Evolutionary conservation across 345 rosid genomes (phyloP).

Genomic region (Lepidium sativum): DNA sequence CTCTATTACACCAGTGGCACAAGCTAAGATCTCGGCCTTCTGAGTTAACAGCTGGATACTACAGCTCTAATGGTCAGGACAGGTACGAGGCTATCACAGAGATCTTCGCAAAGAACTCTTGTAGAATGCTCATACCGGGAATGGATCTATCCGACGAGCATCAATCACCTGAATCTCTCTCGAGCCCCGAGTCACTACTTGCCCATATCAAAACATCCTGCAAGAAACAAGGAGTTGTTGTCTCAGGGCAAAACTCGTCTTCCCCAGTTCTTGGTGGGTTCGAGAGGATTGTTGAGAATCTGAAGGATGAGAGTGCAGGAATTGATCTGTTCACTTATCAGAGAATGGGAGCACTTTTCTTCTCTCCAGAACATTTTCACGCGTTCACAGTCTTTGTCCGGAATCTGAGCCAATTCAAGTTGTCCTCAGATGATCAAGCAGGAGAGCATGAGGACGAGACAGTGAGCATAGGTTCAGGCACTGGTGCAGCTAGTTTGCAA

Average conservation of each 20-base stretch:
- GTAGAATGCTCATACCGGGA: conserved; percentile 77
- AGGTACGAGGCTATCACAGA: conserved; percentile 56
- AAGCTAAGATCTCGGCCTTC: conserved; percentile 57
- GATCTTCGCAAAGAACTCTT: conserved; percentile 65
- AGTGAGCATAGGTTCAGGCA: conserved; percentile 7
- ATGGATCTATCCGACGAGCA: conserved; percentile 70
- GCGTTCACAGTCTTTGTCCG: conserved; percentile 62
- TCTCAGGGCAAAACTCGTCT: conserved; percentile 67
- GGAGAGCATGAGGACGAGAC: conserved; percentile 11
- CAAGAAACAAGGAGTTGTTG: conserved; percentile 48
- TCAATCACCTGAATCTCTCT: conserved; percentile 37
- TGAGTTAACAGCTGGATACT: conserved; percentile 78
- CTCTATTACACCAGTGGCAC: conserved; percentile 67
- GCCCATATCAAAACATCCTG: conserved; percentile 52
- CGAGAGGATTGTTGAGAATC: conserved; percentile 55
- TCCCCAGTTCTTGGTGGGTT: conserved; percentile 39
- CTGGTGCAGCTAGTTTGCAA: conserved; percentile 27
- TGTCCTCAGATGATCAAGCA: conserved; percentile 56
- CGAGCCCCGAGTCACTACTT: conserved; percentile 62
- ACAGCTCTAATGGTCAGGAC: conserved; percentile 47
- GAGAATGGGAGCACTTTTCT: conserved; percentile 95
- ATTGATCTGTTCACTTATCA: conserved; percentile 64
- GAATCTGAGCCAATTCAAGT: conserved; percentile 40
- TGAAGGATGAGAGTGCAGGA: conserved; percentile 30
- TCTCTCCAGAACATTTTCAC: conserved; percentile 90